Base-by-base conservation (phyloP, 1,284 basidiomycete species). In the Ustilago vetiveriae region DNA sequence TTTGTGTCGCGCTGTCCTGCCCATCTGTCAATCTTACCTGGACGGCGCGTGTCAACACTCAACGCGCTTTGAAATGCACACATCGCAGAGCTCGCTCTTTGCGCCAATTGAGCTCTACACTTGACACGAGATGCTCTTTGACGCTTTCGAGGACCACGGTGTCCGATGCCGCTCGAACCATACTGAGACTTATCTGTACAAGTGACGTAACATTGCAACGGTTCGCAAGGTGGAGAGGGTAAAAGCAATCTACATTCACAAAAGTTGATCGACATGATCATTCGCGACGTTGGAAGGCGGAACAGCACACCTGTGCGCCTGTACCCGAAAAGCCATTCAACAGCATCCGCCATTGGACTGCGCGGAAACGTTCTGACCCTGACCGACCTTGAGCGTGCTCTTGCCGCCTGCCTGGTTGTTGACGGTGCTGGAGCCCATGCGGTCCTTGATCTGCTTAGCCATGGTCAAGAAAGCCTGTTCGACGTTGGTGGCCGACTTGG, bases 391-490 rank as follows among this genome's bases (percentile, higher is more conserved):
- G 58, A 81, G 72, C 14, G 79, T 66, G 32, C 71, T 75, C 75
- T 81, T 81, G 8, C 75, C 79, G 27, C 68, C 67, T n/a, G 63
- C 58, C 43, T 71, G 67, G 65, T 76, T 76, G 59, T 73, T 76
- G 54, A 80, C 74, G 14, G 78, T 70, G 56, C 72, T 65, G 13
- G 70, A 68, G n/a, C 79, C 79, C 79, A 81, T 81, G n/a, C 80
- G 67, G 63, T 82, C 80, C 73, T 82, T 82, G 74, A 82, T 82
- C 66, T 82, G 81, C 70, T 82, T 81, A 17, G 84, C 84, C 84
- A 84, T 84, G 48, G 83, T 84, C 68, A 84, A 74, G 82, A 84
- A 84, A 2, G 83, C 83, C 70, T 84, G 83, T 67, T 84, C 84
- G 74, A 84, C 84, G 49, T 84, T 84, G 43, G 83, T 83, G 19